Evolutionary conservation across 2,329 filamentous ascomycete genomes (phyloP).

Genomic region (Beauveria varroae): DNA sequence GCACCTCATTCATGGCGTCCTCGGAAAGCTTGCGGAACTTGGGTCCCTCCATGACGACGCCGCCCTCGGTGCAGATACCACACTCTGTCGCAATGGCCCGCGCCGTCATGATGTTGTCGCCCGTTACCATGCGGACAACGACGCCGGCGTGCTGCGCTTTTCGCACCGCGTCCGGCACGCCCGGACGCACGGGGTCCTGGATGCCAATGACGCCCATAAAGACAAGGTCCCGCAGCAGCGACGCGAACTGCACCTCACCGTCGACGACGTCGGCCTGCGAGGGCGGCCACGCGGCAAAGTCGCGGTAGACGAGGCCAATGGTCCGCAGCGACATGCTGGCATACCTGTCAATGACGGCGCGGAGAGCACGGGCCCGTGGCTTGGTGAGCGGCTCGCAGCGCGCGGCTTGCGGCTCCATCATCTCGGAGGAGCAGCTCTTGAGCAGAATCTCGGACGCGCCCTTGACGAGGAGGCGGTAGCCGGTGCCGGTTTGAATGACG

Average conservation of each 20-base stretch:
- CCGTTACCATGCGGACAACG: slow-evolving; percentile 64
- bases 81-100: slow-evolving; percentile 67
- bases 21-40: slow-evolving; percentile 56
- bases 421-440: slow-evolving; percentile 32
- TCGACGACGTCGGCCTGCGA: slow-evolving; percentile 54
- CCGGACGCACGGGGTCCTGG: slow-evolving; percentile 59
- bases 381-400: slow-evolving; percentile 46
- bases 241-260: slow-evolving; percentile 53
- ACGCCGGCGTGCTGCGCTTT: slow-evolving; percentile 60
- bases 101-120: slow-evolving; percentile 60
- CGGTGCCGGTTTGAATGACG: slow-evolving; percentile 37
- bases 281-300: slow-evolving; percentile 63
- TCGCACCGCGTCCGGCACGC: slow-evolving; percentile 56
- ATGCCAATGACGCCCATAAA: slow-evolving; percentile 66
- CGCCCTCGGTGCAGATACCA: slow-evolving; percentile 55
- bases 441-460: slow-evolving; percentile 51
- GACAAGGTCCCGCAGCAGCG: slow-evolving; percentile 55
- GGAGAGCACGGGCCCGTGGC: slow-evolving; percentile 46
- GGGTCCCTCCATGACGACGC: slow-evolving; percentile 61
- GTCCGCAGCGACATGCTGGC: slow-evolving; percentile 63
- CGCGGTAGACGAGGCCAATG: slow-evolving; percentile 66
- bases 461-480: slow-evolving; percentile 45
- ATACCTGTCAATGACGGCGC: slow-evolving; percentile 49
- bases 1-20: slow-evolving; percentile 47
- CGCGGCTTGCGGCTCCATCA: slow-evolving; percentile 34